phyloP scores from a whole-genome alignment of 805 yeast genomes.

The Ogataea neopini region DNA sequence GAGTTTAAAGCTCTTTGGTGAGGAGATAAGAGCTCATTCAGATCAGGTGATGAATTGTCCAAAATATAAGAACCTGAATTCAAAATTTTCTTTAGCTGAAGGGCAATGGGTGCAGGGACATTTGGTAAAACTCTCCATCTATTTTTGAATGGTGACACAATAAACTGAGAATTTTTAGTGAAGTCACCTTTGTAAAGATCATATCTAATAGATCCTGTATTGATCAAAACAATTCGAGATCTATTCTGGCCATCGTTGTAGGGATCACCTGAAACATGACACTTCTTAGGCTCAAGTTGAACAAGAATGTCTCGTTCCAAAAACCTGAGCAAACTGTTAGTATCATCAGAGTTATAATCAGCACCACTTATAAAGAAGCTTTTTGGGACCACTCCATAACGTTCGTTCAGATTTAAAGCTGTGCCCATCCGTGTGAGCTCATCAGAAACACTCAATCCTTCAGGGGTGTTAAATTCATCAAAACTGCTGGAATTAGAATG shows the following conservation, averaged over 20 bases:
- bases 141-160: constrained; percentile 83
- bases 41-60: constrained; percentile 5
- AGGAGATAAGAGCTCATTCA: constrained; percentile 22
- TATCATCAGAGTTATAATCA: constrained; percentile 51
- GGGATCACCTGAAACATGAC: constrained; percentile 16
- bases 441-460: constrained; percentile 52
- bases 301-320: constrained; percentile 55
- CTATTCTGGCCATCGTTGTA: constrained; percentile 32
- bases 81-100: constrained; percentile 50
- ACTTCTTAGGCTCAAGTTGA: constrained; percentile 29
- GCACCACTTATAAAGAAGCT: constrained; percentile 69
- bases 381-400: constrained; percentile 65
- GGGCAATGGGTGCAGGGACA: constrained; percentile 60
- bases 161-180: constrained; percentile 75
- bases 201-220: constrained; percentile 87
- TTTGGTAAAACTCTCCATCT: constrained; percentile 67
- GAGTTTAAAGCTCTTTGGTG: constrained; percentile 26
- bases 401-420: constrained; percentile 52
- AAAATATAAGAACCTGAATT: constrained; percentile 52
- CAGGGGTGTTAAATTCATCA: constrained; percentile 49
- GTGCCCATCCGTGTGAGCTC: constrained; percentile 42
- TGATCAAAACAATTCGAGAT: constrained; percentile 61
- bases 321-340: constrained; percentile 58
- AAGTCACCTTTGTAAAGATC: constrained; percentile 84
- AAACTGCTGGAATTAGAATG: constrained; percentile 47